phyloP scores from a whole-genome alignment of 106 monocot genomes.

The Alisma plantagoaquatica region DNA sequence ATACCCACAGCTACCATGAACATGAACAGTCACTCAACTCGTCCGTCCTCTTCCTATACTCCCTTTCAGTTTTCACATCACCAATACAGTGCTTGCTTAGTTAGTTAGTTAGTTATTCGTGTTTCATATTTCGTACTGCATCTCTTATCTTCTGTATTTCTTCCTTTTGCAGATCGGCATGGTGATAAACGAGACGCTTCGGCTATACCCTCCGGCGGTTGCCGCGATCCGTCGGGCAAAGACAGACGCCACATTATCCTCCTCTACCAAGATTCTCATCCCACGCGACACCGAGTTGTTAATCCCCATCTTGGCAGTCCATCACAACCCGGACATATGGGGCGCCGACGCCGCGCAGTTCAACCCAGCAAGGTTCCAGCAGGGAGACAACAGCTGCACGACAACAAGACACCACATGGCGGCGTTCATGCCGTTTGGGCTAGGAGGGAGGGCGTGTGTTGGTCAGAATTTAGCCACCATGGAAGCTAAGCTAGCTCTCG shows the following conservation, averaged over 20 bases:
- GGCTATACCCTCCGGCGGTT: conserved; percentile 73
- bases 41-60: no score
- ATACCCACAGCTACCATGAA: no score
- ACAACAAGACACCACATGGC: no score
- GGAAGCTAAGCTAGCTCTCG: conserved; percentile 33
- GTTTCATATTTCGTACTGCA: no score
- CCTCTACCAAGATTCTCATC: conserved; percentile 34
- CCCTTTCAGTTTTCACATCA: no score
- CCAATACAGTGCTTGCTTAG: no score
- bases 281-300: conserved; percentile 53
- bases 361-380: conserved; percentile 38
- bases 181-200: no score
- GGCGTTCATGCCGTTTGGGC: conserved; percentile 46
- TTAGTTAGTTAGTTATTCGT: no score
- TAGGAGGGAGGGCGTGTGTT: conserved; percentile 46
- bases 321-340: conserved; percentile 51
- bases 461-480: conserved; percentile 41
- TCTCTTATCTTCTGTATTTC: no score
- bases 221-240: conserved; percentile 51
- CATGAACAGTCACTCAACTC: no score
- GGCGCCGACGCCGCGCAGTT: conserved; percentile 42
- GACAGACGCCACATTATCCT: conserved; percentile 36
- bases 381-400: background rate
- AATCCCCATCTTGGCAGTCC: conserved; percentile 64
- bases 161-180: conserved; percentile 57